Evolutionary conservation across 2,329 filamentous ascomycete genomes (phyloP).

Genomic region (Fusarium setosum): DNA sequence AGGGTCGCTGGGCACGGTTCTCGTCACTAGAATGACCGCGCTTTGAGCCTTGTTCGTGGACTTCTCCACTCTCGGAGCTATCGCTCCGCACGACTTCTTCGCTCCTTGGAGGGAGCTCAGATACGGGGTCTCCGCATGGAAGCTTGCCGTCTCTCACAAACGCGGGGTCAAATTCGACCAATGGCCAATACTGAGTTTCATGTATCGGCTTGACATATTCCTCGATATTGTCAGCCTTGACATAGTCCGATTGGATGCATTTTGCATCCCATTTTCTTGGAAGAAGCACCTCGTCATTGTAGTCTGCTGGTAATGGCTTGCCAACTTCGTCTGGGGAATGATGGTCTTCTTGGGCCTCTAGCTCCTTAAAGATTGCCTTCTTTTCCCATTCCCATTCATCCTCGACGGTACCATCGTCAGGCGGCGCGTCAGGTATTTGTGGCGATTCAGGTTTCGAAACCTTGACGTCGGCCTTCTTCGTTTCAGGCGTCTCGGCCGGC

Average conservation of each 20-base stretch:
- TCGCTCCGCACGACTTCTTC: conserved; percentile 18
- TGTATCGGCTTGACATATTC: conserved; percentile 57
- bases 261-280: conserved; percentile 57
- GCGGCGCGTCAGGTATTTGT: conserved; percentile 12
- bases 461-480: conserved; percentile 16
- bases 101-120: conserved; percentile 9
- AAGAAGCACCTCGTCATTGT: conserved; percentile 58
- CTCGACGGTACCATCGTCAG: conserved; percentile 35
- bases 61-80: conserved; percentile 33
- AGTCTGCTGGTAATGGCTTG: conserved; percentile 56
- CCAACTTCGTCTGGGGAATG: conserved; percentile 60
- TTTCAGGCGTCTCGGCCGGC: conserved; percentile 12
- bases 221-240: conserved; percentile 54
- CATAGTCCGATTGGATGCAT: conserved; percentile 58
- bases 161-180: conserved; percentile 56
- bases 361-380: conserved; percentile 51
- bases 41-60: conserved; percentile 25
- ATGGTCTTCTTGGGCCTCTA: conserved; percentile 36
- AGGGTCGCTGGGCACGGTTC: conserved; percentile 23
- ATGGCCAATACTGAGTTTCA: conserved; percentile 53
- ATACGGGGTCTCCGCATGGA: conserved; percentile 36
- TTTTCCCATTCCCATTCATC: conserved; percentile 54
- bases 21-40: conserved; percentile 23
- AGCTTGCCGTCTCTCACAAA: conserved; percentile 48
- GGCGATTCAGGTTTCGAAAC: conserved; percentile 8